Evolutionary conservation across 1,284 basidiomycete species (phyloP), one percentile per base, ranked within the genome.

Genomic region (Pterulicium gracile): DNA sequence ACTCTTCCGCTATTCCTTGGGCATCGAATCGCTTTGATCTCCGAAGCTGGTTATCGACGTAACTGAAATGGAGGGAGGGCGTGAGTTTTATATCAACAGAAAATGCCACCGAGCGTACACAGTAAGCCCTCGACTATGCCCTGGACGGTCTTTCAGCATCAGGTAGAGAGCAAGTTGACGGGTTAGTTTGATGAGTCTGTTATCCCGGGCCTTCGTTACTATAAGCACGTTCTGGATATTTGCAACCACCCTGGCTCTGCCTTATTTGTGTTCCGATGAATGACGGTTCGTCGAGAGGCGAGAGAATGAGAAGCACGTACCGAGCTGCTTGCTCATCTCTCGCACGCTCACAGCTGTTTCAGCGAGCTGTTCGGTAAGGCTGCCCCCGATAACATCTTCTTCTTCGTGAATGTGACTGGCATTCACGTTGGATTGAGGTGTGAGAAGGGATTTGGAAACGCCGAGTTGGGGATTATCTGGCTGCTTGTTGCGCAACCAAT

Each of bases 321-420:
- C 94, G 27, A 99, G 83, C 66, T 97, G 91, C 65, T 96, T 96
- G 79, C 91, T 95, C 90, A 98, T 95, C 66, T 98, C 96, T 44
- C 95, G 78, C 20, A 98, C 95, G 36, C 92, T 88, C 19, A 95
- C 90, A 13, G 95, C 96, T 13, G 95, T 99, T 68, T 95, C 94
- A 4, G 95, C 96, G 14, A 99, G 73, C 59, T 94, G 91, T 56
- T 80, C 84, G 2, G 96, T 98, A 54, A 98, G 66, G 58, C 79
- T 94, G 46, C 75, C 73, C 1, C 75, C 75, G 48, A 76, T 77
- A 39, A 79, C 79, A 24, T 80, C 78, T n/a, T 82, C 80, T 24
- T 84, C 81, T 36, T 42, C 56, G 27, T 50, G 45, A 19, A 51
- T 47, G 35, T 57, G 55, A 36, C 61, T 22, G 58, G 49, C 47